Conservation (phyloP, 2,329 filamentous ascomycete species). For the Ophioceras dolichostomum region DNA sequence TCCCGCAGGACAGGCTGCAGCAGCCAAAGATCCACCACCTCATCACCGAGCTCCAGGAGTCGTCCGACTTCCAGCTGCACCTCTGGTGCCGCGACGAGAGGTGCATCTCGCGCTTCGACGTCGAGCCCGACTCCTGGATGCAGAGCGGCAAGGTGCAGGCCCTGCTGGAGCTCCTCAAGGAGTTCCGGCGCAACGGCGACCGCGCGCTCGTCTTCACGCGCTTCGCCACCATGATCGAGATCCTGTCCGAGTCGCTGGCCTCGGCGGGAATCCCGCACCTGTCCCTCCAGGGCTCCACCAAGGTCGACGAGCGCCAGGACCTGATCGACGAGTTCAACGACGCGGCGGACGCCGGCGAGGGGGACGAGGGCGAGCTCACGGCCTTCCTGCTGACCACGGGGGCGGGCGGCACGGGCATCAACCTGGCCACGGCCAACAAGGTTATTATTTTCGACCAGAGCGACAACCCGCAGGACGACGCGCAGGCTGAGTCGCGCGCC, state of each 20-base stretch:
- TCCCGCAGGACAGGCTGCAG: constrained; percentile 40
- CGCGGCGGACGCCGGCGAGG: constrained; percentile 48
- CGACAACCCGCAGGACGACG: constrained; percentile 97
- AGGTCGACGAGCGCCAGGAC: constrained; percentile 70
- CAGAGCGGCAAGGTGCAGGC: constrained; percentile 75
- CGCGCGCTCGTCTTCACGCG: constrained; percentile 86
- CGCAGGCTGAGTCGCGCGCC: constrained; percentile 95
- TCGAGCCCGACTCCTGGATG: constrained; percentile 37
- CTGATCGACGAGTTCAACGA: constrained; percentile 80
- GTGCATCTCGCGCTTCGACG: constrained; percentile 40
- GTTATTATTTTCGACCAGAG: constrained; percentile 93
- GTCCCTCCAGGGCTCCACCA: constrained; percentile 75
- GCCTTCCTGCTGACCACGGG: constrained; percentile 91
- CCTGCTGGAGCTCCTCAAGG: constrained; percentile 59
- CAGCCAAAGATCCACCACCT: constrained; percentile 40
- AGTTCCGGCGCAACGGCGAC: constrained; percentile 70
- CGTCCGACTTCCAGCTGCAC: constrained; percentile 54
- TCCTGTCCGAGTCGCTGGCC: constrained; percentile 72
- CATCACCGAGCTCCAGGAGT: constrained; percentile 40
- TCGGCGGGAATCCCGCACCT: constrained; percentile 63
- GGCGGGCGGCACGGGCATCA: constrained; percentile 93
- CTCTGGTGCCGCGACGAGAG: constrained; percentile 50
- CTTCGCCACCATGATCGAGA: constrained; percentile 84
- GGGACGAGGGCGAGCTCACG: too few relatives aligned
- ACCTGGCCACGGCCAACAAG: constrained; percentile 90